Evolutionary conservation across 2,329 filamentous ascomycete species (phyloP), one percentile per base, ranked within the genome.

Genomic region (Fusarium miscanthi): DNA sequence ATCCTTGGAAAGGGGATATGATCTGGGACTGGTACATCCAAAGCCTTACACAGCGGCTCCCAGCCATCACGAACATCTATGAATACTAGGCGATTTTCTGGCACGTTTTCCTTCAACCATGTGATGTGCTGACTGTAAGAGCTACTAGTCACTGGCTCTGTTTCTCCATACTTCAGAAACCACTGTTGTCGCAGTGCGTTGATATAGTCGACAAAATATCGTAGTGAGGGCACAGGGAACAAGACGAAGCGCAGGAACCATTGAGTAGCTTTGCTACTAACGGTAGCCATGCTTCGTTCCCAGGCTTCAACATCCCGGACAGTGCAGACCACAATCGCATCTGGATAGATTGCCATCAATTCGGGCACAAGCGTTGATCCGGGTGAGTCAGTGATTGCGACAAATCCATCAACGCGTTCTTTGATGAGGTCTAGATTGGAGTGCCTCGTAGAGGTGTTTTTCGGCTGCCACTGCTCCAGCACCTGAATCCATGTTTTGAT

Each of bases 401-500:
- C 46, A 5, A 51, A 35, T 1, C 46, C 30, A 2, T 25, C 46
- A 4, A 51, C 4, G 1, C n/a, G 30, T 4, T 51, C 30, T 8
- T 35, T 51, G 6, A 51, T 35, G n/a, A 51, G 46, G 25, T 51
- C 46, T 2, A 51, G 6, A 35, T 35, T 51, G 16, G 46, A 51
- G 1, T 1, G 46, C 8, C 0, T 35, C n/a, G 13, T 51, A 4
- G 30, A 51, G 10, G 8, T 23, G 16, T 17, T 16, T 23, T 10
- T 30, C 8, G n/a, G 30, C 2, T 30, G n/a, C 30, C 46, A 51
- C 2, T 33, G n/a, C 0, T 8, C 19, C 2, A 51, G 16, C 8
- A 51, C 46, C 30, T 6, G 30, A 6, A 51, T 51, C 30, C 46
- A 51, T 4, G 46, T 25, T 1, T 35, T 51, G n/a, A 51, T 51